A percentile compares a stretch with the other conserved stretches of the same genome.
Evolutionary conservation across 768 basidiomycete genomes (phyloP).

Genomic region (Lentinula boryana): DNA sequence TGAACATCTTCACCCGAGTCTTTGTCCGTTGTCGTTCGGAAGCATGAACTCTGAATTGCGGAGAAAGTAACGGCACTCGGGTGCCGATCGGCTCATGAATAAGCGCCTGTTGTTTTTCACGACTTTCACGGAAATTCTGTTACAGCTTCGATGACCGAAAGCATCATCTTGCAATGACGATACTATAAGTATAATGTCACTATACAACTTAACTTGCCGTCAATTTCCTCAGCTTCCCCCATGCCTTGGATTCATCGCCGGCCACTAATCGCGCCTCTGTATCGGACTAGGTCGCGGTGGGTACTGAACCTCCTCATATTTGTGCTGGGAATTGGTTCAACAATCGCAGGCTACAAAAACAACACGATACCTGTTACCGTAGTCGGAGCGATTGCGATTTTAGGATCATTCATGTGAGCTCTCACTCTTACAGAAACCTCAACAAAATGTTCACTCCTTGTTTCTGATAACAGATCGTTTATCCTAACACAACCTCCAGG

Average conservation of each 20-base stretch:
- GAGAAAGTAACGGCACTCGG: too few species aligned
- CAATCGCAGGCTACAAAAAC: not conserved
- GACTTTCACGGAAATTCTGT: not conserved
- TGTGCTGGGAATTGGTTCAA: not conserved
- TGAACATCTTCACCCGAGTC: not conserved
- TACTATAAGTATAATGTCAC: too few species aligned
- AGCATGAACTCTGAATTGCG: too few species aligned
- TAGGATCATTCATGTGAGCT: not conserved
- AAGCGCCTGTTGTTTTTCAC: too few species aligned
- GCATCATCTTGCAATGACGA: too few species aligned
- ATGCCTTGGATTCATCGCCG: not conserved
- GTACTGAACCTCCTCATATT: not conserved
- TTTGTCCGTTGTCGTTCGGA: not conserved
- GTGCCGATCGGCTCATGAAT: too few species aligned
- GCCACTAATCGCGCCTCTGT: not conserved
- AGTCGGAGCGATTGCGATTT: not conserved
- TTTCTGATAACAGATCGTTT: not conserved
- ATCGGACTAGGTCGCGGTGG: not conserved
- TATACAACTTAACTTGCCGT: not conserved
- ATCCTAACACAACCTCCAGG: not conserved
- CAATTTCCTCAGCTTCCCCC: not conserved
- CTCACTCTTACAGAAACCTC: not conserved
- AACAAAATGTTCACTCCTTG: not conserved
- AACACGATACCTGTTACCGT: not conserved
- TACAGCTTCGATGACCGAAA: not conserved